A percentile compares a stretch with the other conserved stretches of the same genome.
Conservation (phyloP, 148 eudicot genomes). For the Rhododendron vialii region DNA sequence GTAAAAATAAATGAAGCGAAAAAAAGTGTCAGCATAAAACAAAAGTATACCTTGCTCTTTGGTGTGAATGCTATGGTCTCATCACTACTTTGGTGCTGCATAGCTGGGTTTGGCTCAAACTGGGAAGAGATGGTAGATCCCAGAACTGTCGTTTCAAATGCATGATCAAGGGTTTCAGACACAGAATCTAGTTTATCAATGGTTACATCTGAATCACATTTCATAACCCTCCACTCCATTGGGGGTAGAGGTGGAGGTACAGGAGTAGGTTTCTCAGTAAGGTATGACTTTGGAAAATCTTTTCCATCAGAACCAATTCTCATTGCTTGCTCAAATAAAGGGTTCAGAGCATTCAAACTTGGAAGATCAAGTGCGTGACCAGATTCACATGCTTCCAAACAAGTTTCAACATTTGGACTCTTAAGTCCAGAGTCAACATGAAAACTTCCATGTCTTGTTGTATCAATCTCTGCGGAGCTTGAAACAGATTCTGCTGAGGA, state of each 20-base stretch:
- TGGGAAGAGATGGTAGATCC: slow-evolving; percentile 34
- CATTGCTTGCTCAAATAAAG: slow-evolving; percentile 39
- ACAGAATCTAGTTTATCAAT: slow-evolving; percentile 19
- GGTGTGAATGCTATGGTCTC: slow-evolving; percentile 20
- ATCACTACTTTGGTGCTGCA: slow-evolving; percentile 24
- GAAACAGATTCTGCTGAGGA: slow-evolving; percentile 62
- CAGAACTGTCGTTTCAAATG: slow-evolving; percentile 26
- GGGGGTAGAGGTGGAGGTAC: slow-evolving; percentile 94
- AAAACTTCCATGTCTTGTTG: slow-evolving; percentile 16
- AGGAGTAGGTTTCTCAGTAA: slow-evolving; percentile 30
- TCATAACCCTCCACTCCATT: slow-evolving; percentile 61
- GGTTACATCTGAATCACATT: slow-evolving; percentile 29
- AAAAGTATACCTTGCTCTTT: slow-evolving; percentile 37
- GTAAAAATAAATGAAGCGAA: background rate
- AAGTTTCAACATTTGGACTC: slow-evolving; percentile 20
- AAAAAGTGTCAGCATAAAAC: background rate
- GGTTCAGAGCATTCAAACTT: slow-evolving; percentile 38
- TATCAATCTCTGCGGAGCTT: slow-evolving; percentile 39
- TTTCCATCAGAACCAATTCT: slow-evolving; percentile 22
- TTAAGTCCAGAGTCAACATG: slow-evolving; percentile 17
- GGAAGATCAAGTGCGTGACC: slow-evolving; percentile 40
- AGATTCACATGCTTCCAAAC: slow-evolving; percentile 23
- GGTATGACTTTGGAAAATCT: slow-evolving; percentile 20
- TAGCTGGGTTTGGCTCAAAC: slow-evolving; percentile 29
- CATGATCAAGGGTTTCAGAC: slow-evolving; percentile 22